Evolutionary conservation across 2,329 filamentous ascomycete species (phyloP).

Genomic region (Eutypa lata): DNA sequence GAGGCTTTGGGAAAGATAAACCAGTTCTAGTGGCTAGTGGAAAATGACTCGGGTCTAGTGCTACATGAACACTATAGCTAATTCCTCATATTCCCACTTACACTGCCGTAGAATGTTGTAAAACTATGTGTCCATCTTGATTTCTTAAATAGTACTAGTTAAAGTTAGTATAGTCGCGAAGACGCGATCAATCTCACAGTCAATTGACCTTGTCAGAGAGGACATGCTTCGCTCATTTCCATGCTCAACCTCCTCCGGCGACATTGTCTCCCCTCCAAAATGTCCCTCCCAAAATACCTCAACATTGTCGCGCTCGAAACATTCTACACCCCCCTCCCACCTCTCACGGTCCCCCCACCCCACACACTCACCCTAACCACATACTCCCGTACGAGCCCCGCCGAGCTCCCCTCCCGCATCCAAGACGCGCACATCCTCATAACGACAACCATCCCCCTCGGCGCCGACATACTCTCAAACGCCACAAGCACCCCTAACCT

Average conservation of each 20-base stretch:
- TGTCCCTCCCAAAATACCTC: neutral
- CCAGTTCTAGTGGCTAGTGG: too few relatives aligned
- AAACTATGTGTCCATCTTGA: too few relatives aligned
- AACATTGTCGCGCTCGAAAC: neutral
- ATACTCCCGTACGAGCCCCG: neutral
- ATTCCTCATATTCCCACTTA: too few relatives aligned
- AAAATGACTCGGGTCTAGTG: too few relatives aligned
- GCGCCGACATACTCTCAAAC: constrained; percentile 8
- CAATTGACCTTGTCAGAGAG: too few relatives aligned
- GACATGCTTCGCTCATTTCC: too few relatives aligned
- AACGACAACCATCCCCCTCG: constrained; percentile 24
- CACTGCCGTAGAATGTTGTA: too few relatives aligned
- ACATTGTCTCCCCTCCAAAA: neutral
- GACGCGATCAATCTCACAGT: too few relatives aligned
- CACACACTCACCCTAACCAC: neutral
- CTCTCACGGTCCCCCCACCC: neutral
- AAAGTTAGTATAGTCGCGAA: too few relatives aligned
- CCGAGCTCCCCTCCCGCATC: constrained; percentile 11
- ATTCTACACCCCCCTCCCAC: neutral
- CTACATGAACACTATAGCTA: too few relatives aligned
- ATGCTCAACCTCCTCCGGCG: neutral
- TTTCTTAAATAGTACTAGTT: too few relatives aligned
- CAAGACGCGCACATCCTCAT: constrained; percentile 27
- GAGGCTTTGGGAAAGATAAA: too few relatives aligned
- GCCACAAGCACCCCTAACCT: neutral